Percentiles rank a stretch among this genome's conserved stretches.
These are phyloP conservation scores for Agrocybe chaxingu DNA, from an alignment of 768 basidiomycete species.

Conservation along the genomic window DNA sequence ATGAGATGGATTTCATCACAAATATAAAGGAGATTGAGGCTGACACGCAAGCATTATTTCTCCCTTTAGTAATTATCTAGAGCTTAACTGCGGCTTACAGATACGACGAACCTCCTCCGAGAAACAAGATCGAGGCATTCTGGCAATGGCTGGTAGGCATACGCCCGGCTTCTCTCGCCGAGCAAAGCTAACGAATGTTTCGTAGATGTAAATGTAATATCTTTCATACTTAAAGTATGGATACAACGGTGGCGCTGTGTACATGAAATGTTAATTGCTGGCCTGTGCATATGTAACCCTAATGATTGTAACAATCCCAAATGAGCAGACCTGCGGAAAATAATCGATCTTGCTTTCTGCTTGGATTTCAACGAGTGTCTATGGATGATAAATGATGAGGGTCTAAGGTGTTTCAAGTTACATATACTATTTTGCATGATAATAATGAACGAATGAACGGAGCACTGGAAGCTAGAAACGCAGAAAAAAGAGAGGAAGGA, in stretches of 20 bases:
- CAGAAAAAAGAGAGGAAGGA: not conserved
- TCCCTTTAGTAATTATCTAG: not conserved
- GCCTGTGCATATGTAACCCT: too few species aligned
- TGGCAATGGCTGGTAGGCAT: constrained; percentile 77
- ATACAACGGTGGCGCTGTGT: not conserved
- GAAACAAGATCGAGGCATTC: constrained; percentile 62
- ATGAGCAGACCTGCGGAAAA: too few species aligned
- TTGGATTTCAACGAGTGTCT: too few species aligned
- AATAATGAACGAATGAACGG: not conserved
- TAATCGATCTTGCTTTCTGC: too few species aligned
- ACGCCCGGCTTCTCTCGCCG: not conserved
- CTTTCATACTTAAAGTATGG: too few species aligned
- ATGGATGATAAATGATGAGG: too few species aligned
- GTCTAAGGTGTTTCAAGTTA: too few species aligned
- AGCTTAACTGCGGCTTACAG: constrained; percentile 19
- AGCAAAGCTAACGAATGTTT: not conserved
- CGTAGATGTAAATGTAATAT: not conserved
- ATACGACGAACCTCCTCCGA: constrained; percentile 70
- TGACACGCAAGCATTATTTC: constrained; percentile 38
- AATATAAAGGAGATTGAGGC: constrained; percentile 71
- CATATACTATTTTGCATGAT: not conserved
- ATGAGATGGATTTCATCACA: constrained; percentile 84
- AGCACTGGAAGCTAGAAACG: not conserved
- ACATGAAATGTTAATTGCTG: not conserved
- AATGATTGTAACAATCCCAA: too few species aligned